Evolutionary conservation across 2,329 filamentous ascomycete species (phyloP), one percentile per base, ranked within the genome.

Genomic region (Talaromyces islandicus): DNA sequence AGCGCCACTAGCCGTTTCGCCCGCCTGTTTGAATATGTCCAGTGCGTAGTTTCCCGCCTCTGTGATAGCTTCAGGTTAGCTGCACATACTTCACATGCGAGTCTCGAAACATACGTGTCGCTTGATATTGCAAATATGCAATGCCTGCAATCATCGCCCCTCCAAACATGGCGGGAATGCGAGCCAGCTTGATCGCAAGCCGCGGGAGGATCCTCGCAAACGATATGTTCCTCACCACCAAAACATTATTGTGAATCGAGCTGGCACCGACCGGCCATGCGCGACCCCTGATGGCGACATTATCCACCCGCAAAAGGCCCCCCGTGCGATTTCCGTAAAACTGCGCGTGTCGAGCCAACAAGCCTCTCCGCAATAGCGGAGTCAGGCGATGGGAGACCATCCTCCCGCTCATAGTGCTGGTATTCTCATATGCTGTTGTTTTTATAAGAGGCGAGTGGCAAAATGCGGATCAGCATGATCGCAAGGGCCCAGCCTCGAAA

Each of bases 91-190:
- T 3, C 25, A 27, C 25, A 27, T 6, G 25, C 25, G 3, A 6
- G 25, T 27, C 25, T 27, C 25, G 25, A 35, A 62, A 83, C 89
- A 64, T 83, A 92, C 90, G 90, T 59, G 88, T 87, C 64, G 94
- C 93, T 76, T 99, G 94, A 73, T 99, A 97, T 73, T 99, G 94
- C 54, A 99, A 79, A 83, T 96, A 99, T 27, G 92, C 92, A 61
- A 95, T 78, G 2, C 90, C 90, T 14, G 91, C 92, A 65, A 99
- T 85, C 70, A 92, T 90, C 53, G 92, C 84, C 48, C 91, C 92
- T 48, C 93, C 94, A 69, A 96, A 92, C 78, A 97, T 88, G 60
- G 94, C 94, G 21, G 94, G 94, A 58, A 96, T 81, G 60, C 92
- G 86, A 38, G 88, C 83, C 67, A 99, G 88, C 79, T 97, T 99